Conservation (phyloP, 108 stramenopile genomes). For the Pseudonitzschia pungens region DNA sequence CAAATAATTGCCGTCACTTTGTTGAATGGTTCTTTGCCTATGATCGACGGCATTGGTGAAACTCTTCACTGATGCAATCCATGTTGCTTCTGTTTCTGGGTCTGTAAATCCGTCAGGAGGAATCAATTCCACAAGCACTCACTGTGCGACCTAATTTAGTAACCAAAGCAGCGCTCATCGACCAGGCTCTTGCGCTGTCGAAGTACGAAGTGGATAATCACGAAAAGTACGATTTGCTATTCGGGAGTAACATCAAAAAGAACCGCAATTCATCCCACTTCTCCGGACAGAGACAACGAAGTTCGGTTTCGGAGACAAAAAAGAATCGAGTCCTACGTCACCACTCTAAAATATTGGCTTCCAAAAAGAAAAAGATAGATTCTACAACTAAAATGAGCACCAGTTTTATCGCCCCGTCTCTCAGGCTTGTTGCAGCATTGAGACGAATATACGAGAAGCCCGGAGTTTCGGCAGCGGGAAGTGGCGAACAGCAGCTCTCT, state of each 20-base stretch:
- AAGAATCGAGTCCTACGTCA: conserved; percentile 53
- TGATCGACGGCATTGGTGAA: background rate
- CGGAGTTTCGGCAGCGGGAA: background rate
- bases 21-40: no score
- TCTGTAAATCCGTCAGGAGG: conserved; percentile 44
- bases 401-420: conserved; percentile 44
- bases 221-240: conserved; percentile 36
- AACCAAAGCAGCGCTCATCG: conserved; percentile 60
- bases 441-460: conserved; percentile 31
- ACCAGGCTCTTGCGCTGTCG: conserved; percentile 57
- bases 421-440: conserved; percentile 56
- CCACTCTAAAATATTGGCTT: conserved; percentile 61
- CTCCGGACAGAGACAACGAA: background rate
- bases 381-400: conserved; percentile 5
- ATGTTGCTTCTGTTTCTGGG: background rate
- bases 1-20: background rate
- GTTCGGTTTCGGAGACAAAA: conserved; percentile 2
- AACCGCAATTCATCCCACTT: background rate
- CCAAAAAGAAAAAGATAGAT: conserved; percentile 15
- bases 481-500: conserved; percentile 9
- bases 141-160: conserved; percentile 58
- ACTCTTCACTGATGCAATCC: background rate
- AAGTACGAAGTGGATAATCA: conserved; percentile 51
- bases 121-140: conserved; percentile 51
- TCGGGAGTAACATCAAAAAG: conserved; percentile 11